Conservation (phyloP, 208 protist species). For the Trypanosomatidae sp. region DNA sequence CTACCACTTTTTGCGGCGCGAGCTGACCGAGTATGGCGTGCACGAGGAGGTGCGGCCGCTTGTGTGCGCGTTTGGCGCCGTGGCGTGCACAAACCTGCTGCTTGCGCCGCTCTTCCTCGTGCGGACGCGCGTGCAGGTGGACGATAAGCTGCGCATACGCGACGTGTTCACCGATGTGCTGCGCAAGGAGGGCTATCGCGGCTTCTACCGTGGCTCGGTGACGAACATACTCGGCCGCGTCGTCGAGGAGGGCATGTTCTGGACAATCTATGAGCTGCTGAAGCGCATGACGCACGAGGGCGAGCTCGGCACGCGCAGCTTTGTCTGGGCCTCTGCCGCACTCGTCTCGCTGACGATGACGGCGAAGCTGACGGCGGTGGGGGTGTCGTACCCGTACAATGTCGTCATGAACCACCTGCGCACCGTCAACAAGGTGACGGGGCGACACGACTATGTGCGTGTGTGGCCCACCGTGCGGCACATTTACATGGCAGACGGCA, state of each 20-base stretch:
- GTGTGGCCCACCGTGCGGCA: conserved; percentile 51
- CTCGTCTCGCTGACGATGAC: conserved; percentile 75
- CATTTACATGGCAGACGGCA: conserved; percentile 55
- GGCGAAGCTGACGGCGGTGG: conserved; percentile 51
- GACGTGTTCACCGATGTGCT: conserved; percentile 53
- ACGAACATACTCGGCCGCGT: conserved; percentile 77
- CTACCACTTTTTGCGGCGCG: conserved; percentile 54
- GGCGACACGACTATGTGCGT: conserved; percentile 53
- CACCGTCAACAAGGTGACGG: conserved; percentile 70
- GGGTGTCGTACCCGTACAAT: conserved; percentile 85
- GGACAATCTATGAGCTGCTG: conserved; percentile 78
- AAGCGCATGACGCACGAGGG: conserved; percentile 64
- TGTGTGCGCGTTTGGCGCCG: conserved; percentile 56
- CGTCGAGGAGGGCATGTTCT: conserved; percentile 81
- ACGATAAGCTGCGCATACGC: conserved; percentile 58
- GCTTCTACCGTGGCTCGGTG: conserved; percentile 78
- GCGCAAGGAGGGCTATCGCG: conserved; percentile 44
- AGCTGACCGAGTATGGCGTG: conserved; percentile 25
- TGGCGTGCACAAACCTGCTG: conserved; percentile 53
- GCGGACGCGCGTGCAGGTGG: conserved; percentile 77
- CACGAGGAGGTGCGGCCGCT: conserved; percentile 35
- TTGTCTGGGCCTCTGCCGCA: conserved; percentile 39
- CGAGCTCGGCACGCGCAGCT: conserved; percentile 25
- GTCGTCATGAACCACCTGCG: conserved; percentile 85
- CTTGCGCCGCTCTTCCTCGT: conserved; percentile 81